Base-by-base conservation (phyloP, 495 filamentous ascomycete species). In the Penicillium ochrochloron region DNA sequence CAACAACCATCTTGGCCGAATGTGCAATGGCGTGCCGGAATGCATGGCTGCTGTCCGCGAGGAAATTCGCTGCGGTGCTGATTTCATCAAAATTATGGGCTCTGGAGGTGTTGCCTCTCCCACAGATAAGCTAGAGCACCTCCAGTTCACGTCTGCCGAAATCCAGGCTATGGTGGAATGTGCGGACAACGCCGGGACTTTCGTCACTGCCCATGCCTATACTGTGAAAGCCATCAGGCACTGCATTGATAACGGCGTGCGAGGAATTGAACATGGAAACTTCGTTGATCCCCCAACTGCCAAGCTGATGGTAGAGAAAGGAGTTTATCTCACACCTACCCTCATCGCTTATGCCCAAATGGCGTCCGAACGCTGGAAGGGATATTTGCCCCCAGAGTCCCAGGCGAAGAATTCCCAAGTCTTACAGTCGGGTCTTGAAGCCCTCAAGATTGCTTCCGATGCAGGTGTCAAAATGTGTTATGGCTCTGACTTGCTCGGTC, bases 51-150 rank as follows among this genome's bases (percentile, higher is more conserved):
- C 75, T 31, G 81, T 80, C 0, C 74, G 84, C 15, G 84, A 87
- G 46, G 81, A 85, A 64, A 69, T 87, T 15, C 75, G 84, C 17
- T 74, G 68, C 0, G 84, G 84, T 1, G 80, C 83, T 0, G 79
- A 86, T 53, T 85, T 86, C 60, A 78, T 87, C 71, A 87, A 87
- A 71, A 85, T 87, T 59, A 85, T 87, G 83, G 72, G 76, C 14
- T 79, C 80, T 3, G 83, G 84, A 5, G 84, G 84, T 5, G 84
- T 87, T 6, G 83, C 80, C 1, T 78, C 71, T 31, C 83, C 83
- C 0, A 82, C 84, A 0, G 84, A 86, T 65, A 69, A 70, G 53
- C 62, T 87, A 15, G 76, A 82, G 31, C 76, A 76, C 57, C 70
- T 82, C 2, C 84, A 87, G 65, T 87, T 85, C 71, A 80, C 83